Conservation (phyloP, 2,329 filamentous ascomycete genomes). For the Fusarium pseudoanthophilum region DNA sequence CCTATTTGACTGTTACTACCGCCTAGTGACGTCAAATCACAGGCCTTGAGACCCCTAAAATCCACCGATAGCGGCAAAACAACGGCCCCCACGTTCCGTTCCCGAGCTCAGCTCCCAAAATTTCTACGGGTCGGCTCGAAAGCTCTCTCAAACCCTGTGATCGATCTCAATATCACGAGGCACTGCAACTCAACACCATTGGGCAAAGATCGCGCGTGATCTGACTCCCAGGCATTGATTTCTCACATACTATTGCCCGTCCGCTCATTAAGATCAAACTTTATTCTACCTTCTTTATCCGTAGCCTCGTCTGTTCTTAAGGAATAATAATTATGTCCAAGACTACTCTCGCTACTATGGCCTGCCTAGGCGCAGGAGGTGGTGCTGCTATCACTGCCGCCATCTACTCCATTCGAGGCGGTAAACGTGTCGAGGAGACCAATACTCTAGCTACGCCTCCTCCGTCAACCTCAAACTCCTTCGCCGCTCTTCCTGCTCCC, state of each 20-base stretch:
- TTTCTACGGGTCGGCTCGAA: slow-evolving; percentile 14
- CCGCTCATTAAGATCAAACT: slow-evolving; percentile 4
- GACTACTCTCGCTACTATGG: slow-evolving; percentile 78
- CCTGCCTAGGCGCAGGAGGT: slow-evolving; percentile 78
- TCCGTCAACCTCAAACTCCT: slow-evolving; percentile 44
- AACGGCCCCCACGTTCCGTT: slow-evolving; percentile 37
- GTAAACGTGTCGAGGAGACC: slow-evolving; percentile 56
- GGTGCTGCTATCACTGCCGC: slow-evolving; percentile 79
- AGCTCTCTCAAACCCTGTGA: slow-evolving; percentile 29
- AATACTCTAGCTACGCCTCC: slow-evolving; percentile 47
- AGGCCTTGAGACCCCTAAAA: slow-evolving; percentile 20
- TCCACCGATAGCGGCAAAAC: slow-evolving; percentile 31
- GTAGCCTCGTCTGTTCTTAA: not conserved
- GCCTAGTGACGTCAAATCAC: slow-evolving; percentile 26
- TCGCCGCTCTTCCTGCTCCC: slow-evolving; percentile 44
- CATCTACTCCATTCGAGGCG: slow-evolving; percentile 69
- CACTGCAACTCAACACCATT: slow-evolving; percentile 28
- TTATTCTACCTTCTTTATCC: not conserved
- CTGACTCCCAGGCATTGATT: not conserved
- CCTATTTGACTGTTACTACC: not conserved
- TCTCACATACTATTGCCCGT: not conserved
- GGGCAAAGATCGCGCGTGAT: slow-evolving; percentile 25
- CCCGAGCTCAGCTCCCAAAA: slow-evolving; percentile 27
- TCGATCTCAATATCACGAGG: slow-evolving; percentile 31
- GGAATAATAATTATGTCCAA: slow-evolving; percentile 72